Percentiles rank a stretch among this genome's conserved stretches.
phyloP scores from a whole-genome alignment of 2,329 filamentous ascomycete genomes.

The Chaetomium globosum region DNA sequence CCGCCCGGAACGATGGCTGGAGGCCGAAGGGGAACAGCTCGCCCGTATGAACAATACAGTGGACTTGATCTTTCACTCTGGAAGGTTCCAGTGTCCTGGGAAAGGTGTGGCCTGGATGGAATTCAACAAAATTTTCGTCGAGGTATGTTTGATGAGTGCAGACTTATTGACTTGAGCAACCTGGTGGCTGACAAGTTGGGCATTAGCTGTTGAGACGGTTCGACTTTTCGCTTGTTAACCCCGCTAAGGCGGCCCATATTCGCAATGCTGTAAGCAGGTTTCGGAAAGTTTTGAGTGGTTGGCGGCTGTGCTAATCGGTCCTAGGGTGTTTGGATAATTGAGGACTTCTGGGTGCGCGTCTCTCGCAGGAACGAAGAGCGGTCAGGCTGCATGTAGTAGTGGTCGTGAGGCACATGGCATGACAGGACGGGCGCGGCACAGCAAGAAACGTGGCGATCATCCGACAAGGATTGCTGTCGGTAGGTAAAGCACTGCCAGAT shows the following conservation, averaged over 20 bases:
- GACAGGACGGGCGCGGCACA: background rate
- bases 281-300: background rate
- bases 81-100: conserved; percentile 46
- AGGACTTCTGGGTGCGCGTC: conserved; percentile 1
- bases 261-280: conserved; percentile 4
- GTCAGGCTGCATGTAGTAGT: background rate
- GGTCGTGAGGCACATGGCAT: background rate
- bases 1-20: conserved; percentile 50
- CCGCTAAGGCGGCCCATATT: conserved; percentile 4
- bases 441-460: background rate
- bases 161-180: background rate
- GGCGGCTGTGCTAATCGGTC: background rate
- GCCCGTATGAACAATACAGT: conserved; percentile 41
- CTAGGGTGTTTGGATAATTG: conserved; percentile 7
- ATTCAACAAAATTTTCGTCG: conserved; percentile 47
- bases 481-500: too few relatives aligned
- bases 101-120: conserved; percentile 48
- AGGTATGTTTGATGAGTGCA: conserved; percentile 39
- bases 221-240: conserved; percentile 5
- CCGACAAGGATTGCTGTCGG: too few relatives aligned
- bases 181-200: background rate
- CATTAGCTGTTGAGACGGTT: conserved; percentile 7
- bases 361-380: conserved; percentile 1
- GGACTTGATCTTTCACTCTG: conserved; percentile 47
- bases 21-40: conserved; percentile 40